phyloP scores from a whole-genome alignment of 352 stramenopile species.

The Phytophthora multivora region DNA sequence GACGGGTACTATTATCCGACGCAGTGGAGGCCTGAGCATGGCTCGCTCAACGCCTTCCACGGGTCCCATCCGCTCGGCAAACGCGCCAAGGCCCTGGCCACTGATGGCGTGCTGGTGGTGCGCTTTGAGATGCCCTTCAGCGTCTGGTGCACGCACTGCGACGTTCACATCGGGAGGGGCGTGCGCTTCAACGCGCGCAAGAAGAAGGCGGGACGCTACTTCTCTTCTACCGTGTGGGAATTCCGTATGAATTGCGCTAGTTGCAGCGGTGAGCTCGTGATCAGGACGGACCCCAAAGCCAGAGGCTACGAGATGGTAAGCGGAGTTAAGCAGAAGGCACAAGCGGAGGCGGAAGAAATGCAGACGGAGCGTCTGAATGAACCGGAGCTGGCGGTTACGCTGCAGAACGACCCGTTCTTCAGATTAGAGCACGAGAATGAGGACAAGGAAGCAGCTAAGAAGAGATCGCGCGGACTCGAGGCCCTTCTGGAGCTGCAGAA shows the following conservation, averaged over 20 bases:
- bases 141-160: conserved; percentile 91
- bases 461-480: conserved; percentile 53
- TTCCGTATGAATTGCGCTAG: conserved; percentile 94
- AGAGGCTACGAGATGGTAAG: conserved; percentile 87
- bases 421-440: conserved; percentile 79
- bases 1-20: conserved; percentile 98
- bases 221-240: conserved; percentile 93
- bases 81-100: conserved; percentile 62
- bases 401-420: conserved; percentile 75
- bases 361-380: conserved; percentile 67
- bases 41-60: conserved; percentile 87
- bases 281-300: conserved; percentile 96
- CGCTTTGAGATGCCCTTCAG: conserved; percentile 98
- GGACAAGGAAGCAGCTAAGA: conserved; percentile 55
- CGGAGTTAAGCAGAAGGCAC: conserved; percentile 90
- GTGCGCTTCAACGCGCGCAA: conserved; percentile 98
- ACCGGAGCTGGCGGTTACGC: conserved; percentile 38
- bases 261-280: conserved; percentile 89
- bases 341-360: conserved; percentile 51
- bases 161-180: conserved; percentile 72
- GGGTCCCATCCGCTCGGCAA: conserved; percentile 76
- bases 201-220: conserved; percentile 88
- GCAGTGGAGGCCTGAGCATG: conserved; percentile 89
- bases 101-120: conserved; percentile 93
- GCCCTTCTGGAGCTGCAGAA: conserved; percentile 67